These are phyloP conservation scores for Aspergillus quadrilineatus DNA, from an alignment of 2,329 filamentous ascomycete species.

Conservation along the genomic window DNA sequence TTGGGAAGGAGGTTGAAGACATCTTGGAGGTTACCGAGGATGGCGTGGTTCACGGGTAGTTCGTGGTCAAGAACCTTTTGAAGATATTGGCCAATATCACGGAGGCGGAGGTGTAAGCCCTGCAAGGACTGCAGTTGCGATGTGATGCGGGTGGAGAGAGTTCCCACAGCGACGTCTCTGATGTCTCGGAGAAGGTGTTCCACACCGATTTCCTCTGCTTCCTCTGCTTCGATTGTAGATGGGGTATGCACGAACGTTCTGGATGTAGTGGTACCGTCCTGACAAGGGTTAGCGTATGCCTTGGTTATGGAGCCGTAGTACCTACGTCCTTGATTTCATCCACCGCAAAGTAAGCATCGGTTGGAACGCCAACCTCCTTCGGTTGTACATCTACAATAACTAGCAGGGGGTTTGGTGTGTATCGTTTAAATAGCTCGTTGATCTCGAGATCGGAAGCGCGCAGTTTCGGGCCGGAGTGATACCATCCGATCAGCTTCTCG, in stretches of 20 bases:
- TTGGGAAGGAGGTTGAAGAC: constrained; percentile 98
- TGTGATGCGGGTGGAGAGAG: constrained; percentile 92
- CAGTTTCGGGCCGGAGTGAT: constrained; percentile 96
- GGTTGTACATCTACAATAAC: constrained; percentile 99
- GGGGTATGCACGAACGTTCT: constrained; percentile 99
- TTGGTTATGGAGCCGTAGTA: constrained; percentile 19
- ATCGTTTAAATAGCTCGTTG: constrained; percentile 99
- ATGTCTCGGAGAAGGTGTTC: constrained; percentile 98
- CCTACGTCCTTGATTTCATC: constrained; percentile 99
- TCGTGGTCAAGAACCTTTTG: constrained; percentile 93
- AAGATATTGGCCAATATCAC: constrained; percentile 92
- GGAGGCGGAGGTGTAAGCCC: constrained; percentile 87
- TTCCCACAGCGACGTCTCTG: constrained; percentile 94
- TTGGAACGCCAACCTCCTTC: constrained; percentile 95
- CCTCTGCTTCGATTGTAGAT: constrained; percentile 96
- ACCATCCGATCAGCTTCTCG: constrained; percentile 99
- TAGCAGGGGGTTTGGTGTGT: constrained; percentile 91
- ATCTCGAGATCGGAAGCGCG: constrained; percentile 96
- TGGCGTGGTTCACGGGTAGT: constrained; percentile 93
- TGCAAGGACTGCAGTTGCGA: constrained; percentile 97
- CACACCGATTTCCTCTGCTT: constrained; percentile 97
- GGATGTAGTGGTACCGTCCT: constrained; percentile 96
- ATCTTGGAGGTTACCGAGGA: constrained; percentile 96
- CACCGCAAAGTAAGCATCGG: constrained; percentile 97
- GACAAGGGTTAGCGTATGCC: neutral